These are phyloP conservation scores for Trametes hirsuta DNA, from an alignment of 1,284 basidiomycete species.

Conservation along the genomic window DNA sequence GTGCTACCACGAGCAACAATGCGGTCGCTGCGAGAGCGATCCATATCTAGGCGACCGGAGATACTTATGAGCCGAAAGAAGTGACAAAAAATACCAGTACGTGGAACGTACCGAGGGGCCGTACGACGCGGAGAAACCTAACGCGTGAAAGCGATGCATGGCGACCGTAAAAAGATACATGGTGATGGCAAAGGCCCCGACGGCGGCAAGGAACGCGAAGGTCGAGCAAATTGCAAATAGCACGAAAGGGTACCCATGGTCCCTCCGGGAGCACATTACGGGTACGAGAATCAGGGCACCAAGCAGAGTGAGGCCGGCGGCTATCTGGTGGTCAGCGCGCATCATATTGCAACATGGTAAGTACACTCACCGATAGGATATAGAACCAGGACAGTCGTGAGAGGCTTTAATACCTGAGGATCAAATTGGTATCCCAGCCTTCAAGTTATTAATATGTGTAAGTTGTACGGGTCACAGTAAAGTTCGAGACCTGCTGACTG, in stretches of 20 bases:
- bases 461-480: background rate
- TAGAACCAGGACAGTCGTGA: slow-evolving; percentile 32
- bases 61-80: background rate
- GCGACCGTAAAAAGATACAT: slow-evolving; percentile 34
- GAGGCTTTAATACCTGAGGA: slow-evolving; percentile 27
- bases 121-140: slow-evolving; percentile 28
- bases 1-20: slow-evolving; percentile 26
- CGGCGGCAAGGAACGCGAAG: slow-evolving; percentile 28
- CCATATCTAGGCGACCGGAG: slow-evolving; percentile 31
- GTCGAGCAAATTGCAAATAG: slow-evolving; percentile 30
- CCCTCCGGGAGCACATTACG: slow-evolving; percentile 25
- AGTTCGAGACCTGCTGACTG: slow-evolving; percentile 1
- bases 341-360: background rate
- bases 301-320: slow-evolving; percentile 31
- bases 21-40: slow-evolving; percentile 34
- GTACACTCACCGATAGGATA: slow-evolving; percentile 34
- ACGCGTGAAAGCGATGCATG: slow-evolving; percentile 25
- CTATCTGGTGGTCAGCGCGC: slow-evolving; percentile 16
- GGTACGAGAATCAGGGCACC: slow-evolving; percentile 29
- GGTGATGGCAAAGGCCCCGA: slow-evolving; percentile 31
- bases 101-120: slow-evolving; percentile 32
- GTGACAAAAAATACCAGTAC: background rate
- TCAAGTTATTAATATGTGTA: background rate
- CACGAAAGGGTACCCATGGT: slow-evolving; percentile 28
- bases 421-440: slow-evolving; percentile 33